Evolutionary conservation across 257 asterid genomes (phyloP), one percentile per base, ranked within the genome.

Genomic region (Eucommia ulmoides): DNA sequence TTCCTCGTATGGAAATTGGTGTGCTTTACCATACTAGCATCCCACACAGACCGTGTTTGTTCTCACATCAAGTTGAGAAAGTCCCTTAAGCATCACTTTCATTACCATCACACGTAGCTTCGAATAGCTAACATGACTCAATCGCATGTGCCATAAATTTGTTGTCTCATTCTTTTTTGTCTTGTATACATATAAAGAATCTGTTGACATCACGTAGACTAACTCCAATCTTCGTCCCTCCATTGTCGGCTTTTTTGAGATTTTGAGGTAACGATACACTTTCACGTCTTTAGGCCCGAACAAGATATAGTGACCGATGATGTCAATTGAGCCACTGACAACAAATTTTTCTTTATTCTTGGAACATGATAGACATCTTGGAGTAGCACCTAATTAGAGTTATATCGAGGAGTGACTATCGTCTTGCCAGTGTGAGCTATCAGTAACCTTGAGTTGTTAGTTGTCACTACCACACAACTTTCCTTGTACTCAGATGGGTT

Each of bases 381-480:
- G 12, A 6, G 22, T 19, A 8, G 23, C 3, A 45, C 49, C 20
- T 45, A 22, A 18, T 19, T 18, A 45, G 49, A 3, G 19, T 19
- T 45, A 45, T 14, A 45, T 8, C 49, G 20, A n/a, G 49, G 49
- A 7, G 19, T 46, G 16, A 46, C 21, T 17, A 46, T 15, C 11
- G 0, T 46, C n/a, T 49, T 49, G 14, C 10, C 19, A 22, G 23
- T 21, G 10, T 49, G 33, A 25, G 21, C 21, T 49, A 49, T 49
- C 26, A 21, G 38, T 21, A 49, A n/a, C 26, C 35, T 49, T 49
- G 41, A 49, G 33, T 49, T 49, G 3, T 49, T 23, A 10, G 53
- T 16, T 22, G 16, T 49, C n/a, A 49, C 53, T 35, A 49, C 53
- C 53, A 49, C 26, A 7, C 12, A 15, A n/a, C 20, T 1, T 49